Evolutionary conservation across 2,329 filamentous ascomycete species (phyloP), one percentile per base, ranked within the genome.

Genomic region (Aspergillus flavus): DNA sequence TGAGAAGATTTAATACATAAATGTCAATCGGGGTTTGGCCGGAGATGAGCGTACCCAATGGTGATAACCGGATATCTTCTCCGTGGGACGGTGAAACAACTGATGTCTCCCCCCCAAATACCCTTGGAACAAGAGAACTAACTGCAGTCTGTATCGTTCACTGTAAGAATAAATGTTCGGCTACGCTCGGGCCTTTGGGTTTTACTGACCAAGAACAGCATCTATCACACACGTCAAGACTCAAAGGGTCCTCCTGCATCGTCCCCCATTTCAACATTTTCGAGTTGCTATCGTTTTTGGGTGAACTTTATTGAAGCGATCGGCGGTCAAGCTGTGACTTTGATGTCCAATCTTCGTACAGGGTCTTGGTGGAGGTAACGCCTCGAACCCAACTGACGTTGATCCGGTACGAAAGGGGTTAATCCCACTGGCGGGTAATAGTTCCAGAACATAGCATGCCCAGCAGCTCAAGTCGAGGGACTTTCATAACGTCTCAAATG

Each of bases 391-490:
- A 63, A 56, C 41, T 56, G 41, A 32, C 57, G 54, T 52, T 58
- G 65, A 55, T 60, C 57, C 39, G 45, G 30, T 39, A 34, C 41
- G n/a, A 50, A 50, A 61, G 59, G 62, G 54, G 61, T 59, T 34
- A 28, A 58, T 66, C 63, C 63, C 63, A 71, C 65, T 69, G 64
- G 65, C 14, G 58, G 61, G 50, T 61, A 59, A 23, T 21, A 52
- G 32, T 53, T 59, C 53, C 53, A 53, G 46, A 34, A 52, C 53
- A 30, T 23, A 57, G 53, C 41, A 41, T 54, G 48, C 48, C 23
- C n/a, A 55, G 52, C 32, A 36, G 34, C 21, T 53, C 50, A 21
- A 14, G 26, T 53, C n/a, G 21, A 53, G 30, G 30, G 11, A 36
- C 26, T 36, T 36, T 39, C 52, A 26, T 19, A 55, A 55, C 34